Percentiles rank a stretch among this genome's conserved stretches.
Conservation (phyloP, 2,329 filamentous ascomycete genomes). For the Domatiomyces globalis region DNA sequence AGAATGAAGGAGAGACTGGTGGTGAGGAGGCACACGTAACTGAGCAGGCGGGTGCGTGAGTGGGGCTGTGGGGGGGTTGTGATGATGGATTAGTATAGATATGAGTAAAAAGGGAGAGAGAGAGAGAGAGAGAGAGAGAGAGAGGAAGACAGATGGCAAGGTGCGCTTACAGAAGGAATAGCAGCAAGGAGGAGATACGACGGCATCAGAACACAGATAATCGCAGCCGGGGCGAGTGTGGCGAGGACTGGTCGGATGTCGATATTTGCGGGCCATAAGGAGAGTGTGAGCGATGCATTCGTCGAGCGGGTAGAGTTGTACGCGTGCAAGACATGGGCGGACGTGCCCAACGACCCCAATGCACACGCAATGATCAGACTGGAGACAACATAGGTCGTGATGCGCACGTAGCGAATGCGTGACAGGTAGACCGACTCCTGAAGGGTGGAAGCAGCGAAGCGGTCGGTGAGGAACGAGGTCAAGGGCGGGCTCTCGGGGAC, state of each 20-base stretch:
- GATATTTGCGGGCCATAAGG: constrained; percentile 30
- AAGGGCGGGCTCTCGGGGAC: constrained; percentile 8
- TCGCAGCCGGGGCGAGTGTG: constrained; percentile 24
- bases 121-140: not conserved
- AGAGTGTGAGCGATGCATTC: constrained; percentile 20
- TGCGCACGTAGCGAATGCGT: constrained; percentile 19
- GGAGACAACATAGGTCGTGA: constrained; percentile 24
- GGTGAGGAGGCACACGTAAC: constrained; percentile 7
- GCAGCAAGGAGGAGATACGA: constrained; percentile 10
- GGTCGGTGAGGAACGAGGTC: constrained; percentile 14
- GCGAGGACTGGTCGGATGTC: constrained; percentile 28
- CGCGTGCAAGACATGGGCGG: constrained; percentile 26
- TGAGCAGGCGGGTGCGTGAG: constrained; percentile 12
- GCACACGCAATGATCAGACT: constrained; percentile 21
- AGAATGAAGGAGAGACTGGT: constrained; percentile 18
- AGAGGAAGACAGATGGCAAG: constrained; percentile 5
- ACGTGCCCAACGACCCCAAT: constrained; percentile 24
- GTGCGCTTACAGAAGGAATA: constrained; percentile 13
- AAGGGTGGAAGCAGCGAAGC: constrained; percentile 12
- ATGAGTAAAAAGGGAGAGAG: not conserved
- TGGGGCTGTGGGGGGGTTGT: constrained; percentile 5
- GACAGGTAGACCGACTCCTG: constrained; percentile 14
- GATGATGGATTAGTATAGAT: not conserved
- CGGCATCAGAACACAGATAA: constrained; percentile 24
- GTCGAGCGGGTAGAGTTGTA: constrained; percentile 27